Base-by-base conservation (phyloP, 129 eudicot species). In the Helianthus tuberosus region DNA sequence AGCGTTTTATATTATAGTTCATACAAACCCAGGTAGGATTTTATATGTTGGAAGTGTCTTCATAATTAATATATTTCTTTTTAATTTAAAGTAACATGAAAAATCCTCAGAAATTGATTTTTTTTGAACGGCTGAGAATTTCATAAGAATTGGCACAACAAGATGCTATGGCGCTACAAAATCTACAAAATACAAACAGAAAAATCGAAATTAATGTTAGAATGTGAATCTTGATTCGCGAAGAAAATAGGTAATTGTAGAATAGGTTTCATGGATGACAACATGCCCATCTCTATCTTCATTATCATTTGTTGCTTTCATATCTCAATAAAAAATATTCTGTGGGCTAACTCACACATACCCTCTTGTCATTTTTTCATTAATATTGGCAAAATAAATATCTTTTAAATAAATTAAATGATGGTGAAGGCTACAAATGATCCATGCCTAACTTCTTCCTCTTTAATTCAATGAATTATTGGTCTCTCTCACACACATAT, bases 271-370 rank as follows among this genome's bases (percentile, higher is more conserved):
- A 47, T 27, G 55, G 16, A 32, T 39, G 25, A 11, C 41, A 47
- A 58, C 49, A 73, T 73, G 77, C 77, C 77, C 16, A 46, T 73
- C 59, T 60, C 68, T 73, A 61, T 61, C 77, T 73, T 73, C 60
- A 60, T 73, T 60, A 73, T 73, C 77, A 73, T 73, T 73, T 73
- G 69, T 73, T 60, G 38, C 39, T 58, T 58, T 73, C 69, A 41
- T 73, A 73, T 73, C 64, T 27, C 14, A 58, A 58, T 58, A 25
- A 58, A 58, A 23, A 23, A 58, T 23, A 58, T 58, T 58, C 39
- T 25, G 64, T 58, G 64, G 64, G 64, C 64, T 58, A 23, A 58
- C 64, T 58, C 15, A 58, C 4, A 25, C 64, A 58, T 11, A 58
- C 39, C 35, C 64, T 25, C 27, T 58, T 58, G 64, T 58, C 64